Evolutionary conservation across 768 basidiomycete species (phyloP).

Genomic region (Boletus rex-veris): DNA sequence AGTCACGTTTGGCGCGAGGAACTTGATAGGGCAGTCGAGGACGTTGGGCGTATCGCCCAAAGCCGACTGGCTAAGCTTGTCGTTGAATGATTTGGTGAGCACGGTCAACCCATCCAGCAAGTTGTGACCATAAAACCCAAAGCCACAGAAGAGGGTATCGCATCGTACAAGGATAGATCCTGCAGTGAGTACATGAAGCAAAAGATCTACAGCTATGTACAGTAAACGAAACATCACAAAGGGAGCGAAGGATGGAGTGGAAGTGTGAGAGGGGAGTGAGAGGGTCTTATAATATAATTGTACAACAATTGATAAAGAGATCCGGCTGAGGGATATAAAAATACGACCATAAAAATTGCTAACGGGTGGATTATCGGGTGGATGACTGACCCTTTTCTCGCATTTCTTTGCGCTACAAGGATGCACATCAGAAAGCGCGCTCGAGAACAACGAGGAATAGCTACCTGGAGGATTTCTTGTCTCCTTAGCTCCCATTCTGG

Average conservation of each 20-base stretch:
- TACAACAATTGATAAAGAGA: constrained; percentile 29
- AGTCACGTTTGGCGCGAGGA: constrained; percentile 61
- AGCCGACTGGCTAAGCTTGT: constrained; percentile 47
- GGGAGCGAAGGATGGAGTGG: background rate
- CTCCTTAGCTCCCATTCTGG: constrained; percentile 63
- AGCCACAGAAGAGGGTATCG: constrained; percentile 1
- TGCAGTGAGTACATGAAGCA: background rate
- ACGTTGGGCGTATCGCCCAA: constrained; percentile 75
- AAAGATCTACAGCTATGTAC: constrained; percentile 12
- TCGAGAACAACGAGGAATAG: constrained; percentile 2
- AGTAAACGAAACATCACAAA: background rate
- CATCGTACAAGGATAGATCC: constrained; percentile 14
- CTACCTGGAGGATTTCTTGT: constrained; percentile 49
- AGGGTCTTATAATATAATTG: background rate
- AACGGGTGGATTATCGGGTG: constrained; percentile 14
- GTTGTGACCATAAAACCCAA: background rate
- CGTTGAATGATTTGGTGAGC: constrained; percentile 3
- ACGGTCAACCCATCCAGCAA: background rate
- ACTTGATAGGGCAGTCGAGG: constrained; percentile 65
- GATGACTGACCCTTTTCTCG: constrained; percentile 26
- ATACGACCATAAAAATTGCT: constrained; percentile 28
- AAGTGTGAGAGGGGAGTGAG: constrained; percentile 1
- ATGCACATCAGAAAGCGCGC: constrained; percentile 4
- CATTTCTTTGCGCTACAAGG: constrained; percentile 28
- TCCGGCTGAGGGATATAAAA: constrained; percentile 24